These are phyloP conservation scores for Xerocomellus chrysenteron DNA, from an alignment of 768 basidiomycete genomes.

Conservation along the genomic window DNA sequence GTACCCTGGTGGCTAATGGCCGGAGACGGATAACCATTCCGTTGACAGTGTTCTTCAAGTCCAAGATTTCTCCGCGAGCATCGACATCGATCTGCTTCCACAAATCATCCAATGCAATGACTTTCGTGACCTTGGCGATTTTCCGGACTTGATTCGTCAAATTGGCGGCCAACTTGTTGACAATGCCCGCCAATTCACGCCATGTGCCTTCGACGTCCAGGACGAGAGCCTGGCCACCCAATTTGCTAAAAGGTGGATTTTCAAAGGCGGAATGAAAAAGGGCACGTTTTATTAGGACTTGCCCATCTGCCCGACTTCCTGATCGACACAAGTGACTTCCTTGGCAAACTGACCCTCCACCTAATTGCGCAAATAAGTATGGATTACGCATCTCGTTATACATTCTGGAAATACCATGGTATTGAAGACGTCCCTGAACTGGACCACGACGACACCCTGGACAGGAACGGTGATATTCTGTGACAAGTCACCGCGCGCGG, in stretches of 20 bases:
- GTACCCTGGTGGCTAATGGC: too few species aligned
- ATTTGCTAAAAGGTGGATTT: slow-evolving; percentile 44
- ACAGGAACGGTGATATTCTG: slow-evolving; percentile 83
- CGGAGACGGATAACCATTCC: too few species aligned
- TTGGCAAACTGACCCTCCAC: slow-evolving; percentile 84
- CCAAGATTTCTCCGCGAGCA: slow-evolving; percentile 87
- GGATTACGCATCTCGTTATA: not conserved
- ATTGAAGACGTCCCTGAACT: slow-evolving; percentile 78
- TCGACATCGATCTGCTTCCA: slow-evolving; percentile 91
- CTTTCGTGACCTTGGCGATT: slow-evolving; percentile 63
- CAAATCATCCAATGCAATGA: slow-evolving; percentile 85
- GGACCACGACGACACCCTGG: slow-evolving; percentile 75
- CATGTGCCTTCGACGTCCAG: slow-evolving; percentile 90
- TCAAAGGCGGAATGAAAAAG: slow-evolving; percentile 17
- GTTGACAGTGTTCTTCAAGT: slow-evolving; percentile 51
- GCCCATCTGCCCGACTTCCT: slow-evolving; percentile 86
- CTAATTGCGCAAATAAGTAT: slow-evolving; percentile 30
- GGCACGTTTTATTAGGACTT: slow-evolving; percentile 20
- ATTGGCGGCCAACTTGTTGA: slow-evolving; percentile 80
- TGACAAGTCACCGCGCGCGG: slow-evolving; percentile 70
- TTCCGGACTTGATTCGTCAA: slow-evolving; percentile 59
- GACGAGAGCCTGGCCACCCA: slow-evolving; percentile 84
- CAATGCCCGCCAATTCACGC: slow-evolving; percentile 78
- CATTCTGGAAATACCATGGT: slow-evolving; percentile 45
- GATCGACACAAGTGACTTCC: slow-evolving; percentile 83